phyloP scores from a whole-genome alignment of 345 rosid genomes.

The Populus pruinosa region DNA sequence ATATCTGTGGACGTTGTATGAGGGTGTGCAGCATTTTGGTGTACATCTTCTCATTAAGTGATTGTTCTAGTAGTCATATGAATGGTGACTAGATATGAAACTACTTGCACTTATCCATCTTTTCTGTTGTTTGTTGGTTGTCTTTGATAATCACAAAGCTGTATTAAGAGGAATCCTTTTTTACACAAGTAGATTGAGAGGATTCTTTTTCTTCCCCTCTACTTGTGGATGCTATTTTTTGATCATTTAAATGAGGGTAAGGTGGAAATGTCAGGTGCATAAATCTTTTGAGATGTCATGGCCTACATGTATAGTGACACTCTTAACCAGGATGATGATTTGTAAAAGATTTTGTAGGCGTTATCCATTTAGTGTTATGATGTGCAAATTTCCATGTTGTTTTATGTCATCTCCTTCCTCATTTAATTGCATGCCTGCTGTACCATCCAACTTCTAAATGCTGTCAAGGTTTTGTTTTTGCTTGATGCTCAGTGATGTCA shows the following conservation, averaged over 20 bases:
- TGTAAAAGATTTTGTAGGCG: not conserved
- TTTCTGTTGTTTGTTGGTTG: constrained; percentile 2
- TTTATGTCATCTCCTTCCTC: not conserved
- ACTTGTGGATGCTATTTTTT: not conserved
- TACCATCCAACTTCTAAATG: not conserved
- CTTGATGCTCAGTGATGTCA: not conserved
- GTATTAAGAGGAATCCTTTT: not conserved
- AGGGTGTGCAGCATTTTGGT: not conserved
- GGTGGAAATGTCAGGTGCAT: not conserved
- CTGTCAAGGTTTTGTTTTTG: not conserved
- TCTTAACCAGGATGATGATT: not conserved
- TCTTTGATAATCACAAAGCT: not conserved
- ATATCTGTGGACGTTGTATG: not conserved
- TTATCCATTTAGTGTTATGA: not conserved
- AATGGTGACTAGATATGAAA: not conserved
- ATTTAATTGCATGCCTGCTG: not conserved
- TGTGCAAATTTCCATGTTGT: not conserved
- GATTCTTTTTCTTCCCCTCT: not conserved
- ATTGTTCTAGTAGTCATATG: not conserved
- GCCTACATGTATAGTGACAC: not conserved
- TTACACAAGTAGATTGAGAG: not conserved
- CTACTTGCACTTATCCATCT: not conserved
- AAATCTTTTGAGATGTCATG: not conserved
- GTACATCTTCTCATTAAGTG: not conserved
- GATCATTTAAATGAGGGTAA: not conserved